A percentile compares a stretch with the other conserved stretches of the same genome.
Evolutionary conservation across 2,329 filamentous ascomycete species (phyloP).

Genomic region (Grosmannia penicillata): DNA sequence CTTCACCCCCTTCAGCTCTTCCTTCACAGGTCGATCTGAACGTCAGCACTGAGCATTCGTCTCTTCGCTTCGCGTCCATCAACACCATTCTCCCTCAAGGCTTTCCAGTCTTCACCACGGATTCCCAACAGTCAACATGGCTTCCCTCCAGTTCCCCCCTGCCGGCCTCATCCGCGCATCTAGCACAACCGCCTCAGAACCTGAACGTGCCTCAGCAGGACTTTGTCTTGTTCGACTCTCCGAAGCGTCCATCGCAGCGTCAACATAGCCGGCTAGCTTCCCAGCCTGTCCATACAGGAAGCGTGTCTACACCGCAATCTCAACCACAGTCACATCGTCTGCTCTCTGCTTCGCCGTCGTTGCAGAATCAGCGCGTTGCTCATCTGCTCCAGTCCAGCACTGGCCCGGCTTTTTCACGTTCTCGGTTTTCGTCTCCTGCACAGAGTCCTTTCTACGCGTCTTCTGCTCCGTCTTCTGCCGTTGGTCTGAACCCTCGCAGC

Average conservation of each 20-base stretch:
- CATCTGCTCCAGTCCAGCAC: conserved; percentile 41
- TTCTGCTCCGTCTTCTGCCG: conserved; percentile 46
- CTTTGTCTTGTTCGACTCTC: conserved; percentile 63
- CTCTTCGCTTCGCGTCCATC: conserved; percentile 41
- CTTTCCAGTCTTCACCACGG: conserved; percentile 69
- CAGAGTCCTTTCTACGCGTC: conserved; percentile 52
- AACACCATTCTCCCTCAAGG: conserved; percentile 49
- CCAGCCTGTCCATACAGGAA: conserved; percentile 23
- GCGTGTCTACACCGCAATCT: conserved; percentile 14
- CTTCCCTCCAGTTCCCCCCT: conserved; percentile 55
- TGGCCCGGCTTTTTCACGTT: conserved; percentile 39
- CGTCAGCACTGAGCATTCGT: conserved; percentile 43
- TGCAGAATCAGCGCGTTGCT: conserved; percentile 44
- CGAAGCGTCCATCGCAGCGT: conserved; percentile 19
- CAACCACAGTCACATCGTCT: conserved; percentile 26
- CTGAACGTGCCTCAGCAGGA: conserved; percentile 42
- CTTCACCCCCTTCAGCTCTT: conserved; percentile 35
- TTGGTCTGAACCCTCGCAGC: conserved; percentile 30
- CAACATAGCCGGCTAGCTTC: conserved; percentile 27
- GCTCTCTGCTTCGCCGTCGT: conserved; percentile 25
- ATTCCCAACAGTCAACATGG: conserved; percentile 64
- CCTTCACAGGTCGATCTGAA: conserved; percentile 50
- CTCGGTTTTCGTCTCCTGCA: conserved; percentile 40
- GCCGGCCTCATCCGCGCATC: conserved; percentile 47
- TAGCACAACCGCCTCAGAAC: conserved; percentile 34